These are phyloP conservation scores for Podospora tetraspora DNA, from an alignment of 495 filamentous ascomycete species.

Conservation along the genomic window DNA sequence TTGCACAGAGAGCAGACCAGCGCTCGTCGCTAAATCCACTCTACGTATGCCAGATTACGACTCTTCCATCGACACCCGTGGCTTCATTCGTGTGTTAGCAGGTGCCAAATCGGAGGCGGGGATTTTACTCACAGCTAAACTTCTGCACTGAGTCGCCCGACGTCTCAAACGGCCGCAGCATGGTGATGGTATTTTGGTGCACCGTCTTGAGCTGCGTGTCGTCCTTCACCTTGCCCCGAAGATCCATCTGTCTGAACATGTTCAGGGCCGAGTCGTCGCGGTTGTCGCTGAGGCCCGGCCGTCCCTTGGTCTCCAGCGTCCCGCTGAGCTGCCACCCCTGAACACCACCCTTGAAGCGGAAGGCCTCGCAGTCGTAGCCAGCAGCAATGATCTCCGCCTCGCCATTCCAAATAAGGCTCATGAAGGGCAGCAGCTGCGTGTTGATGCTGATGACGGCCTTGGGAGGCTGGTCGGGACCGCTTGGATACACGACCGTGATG, in stretches of 20 bases:
- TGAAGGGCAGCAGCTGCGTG: constrained; percentile 85
- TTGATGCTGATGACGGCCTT: constrained; percentile 80
- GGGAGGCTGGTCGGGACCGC: constrained; percentile 85
- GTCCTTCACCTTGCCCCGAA: constrained; percentile 83
- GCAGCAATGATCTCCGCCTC: constrained; percentile 94
- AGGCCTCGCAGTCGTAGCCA: constrained; percentile 93
- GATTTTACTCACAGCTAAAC: constrained; percentile 73
- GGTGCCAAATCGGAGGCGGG: constrained; percentile 11
- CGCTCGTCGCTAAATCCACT: constrained; percentile 2
- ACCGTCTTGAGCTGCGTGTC: constrained; percentile 93
- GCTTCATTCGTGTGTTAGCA: constrained; percentile 53
- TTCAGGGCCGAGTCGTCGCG: constrained; percentile 77
- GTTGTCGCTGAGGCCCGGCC: constrained; percentile 45
- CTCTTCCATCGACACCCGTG: constrained; percentile 88
- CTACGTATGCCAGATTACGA: constrained; percentile 68
- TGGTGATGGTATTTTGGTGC: constrained; percentile 95
- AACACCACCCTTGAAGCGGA: constrained; percentile 76
- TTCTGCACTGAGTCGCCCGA: constrained; percentile 59
- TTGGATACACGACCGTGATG: constrained; percentile 92
- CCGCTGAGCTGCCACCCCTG: constrained; percentile 83
- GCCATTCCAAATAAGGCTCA: constrained; percentile 84
- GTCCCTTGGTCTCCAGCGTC: constrained; percentile 74
- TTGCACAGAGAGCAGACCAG: neutral
- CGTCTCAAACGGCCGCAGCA: constrained; percentile 67
- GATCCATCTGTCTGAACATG: constrained; percentile 98